A percentile compares a stretch with the other conserved stretches of the same genome.
Conservation (phyloP, 2,329 filamentous ascomycete species). For the Colletotrichum trifolii region DNA sequence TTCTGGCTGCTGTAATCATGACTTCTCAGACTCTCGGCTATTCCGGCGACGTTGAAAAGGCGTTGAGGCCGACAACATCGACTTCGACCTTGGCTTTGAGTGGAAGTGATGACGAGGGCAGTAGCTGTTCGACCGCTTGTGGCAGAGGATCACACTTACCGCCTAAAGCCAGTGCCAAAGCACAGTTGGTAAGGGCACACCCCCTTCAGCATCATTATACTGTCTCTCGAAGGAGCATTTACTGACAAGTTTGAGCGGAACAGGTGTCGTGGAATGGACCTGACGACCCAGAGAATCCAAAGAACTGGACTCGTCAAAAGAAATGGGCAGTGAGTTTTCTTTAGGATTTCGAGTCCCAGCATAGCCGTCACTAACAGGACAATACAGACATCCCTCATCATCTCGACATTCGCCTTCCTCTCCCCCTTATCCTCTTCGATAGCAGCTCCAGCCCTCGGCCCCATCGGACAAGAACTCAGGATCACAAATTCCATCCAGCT, state of each 20-base stretch:
- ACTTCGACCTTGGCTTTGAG: background rate
- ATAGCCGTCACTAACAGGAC: background rate
- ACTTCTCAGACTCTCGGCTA: background rate
- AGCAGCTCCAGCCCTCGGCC: conserved; percentile 44
- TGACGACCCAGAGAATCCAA: conserved; percentile 43
- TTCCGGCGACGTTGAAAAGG: background rate
- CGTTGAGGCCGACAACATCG: background rate
- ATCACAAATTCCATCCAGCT: conserved; percentile 51
- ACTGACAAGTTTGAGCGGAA: background rate
- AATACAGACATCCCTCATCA: conserved; percentile 50
- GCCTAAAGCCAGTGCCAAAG: background rate
- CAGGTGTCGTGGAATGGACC: conserved; percentile 49
- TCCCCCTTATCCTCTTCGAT: conserved; percentile 63
- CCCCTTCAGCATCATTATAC: background rate
- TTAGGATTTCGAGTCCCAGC: too few relatives aligned
- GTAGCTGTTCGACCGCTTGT: background rate
- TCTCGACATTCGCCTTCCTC: conserved; percentile 63
- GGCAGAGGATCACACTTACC: background rate
- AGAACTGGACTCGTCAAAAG: conserved; percentile 55
- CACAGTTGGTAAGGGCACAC: too few relatives aligned
- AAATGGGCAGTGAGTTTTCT: conserved; percentile 52
- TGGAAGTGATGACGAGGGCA: background rate
- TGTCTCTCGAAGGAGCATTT: background rate
- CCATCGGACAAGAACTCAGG: conserved; percentile 54
- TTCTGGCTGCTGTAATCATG: background rate